Evolutionary conservation across 164 flowering plant genomes (phyloP).

Genomic region (Hamamelis virginiana): DNA sequence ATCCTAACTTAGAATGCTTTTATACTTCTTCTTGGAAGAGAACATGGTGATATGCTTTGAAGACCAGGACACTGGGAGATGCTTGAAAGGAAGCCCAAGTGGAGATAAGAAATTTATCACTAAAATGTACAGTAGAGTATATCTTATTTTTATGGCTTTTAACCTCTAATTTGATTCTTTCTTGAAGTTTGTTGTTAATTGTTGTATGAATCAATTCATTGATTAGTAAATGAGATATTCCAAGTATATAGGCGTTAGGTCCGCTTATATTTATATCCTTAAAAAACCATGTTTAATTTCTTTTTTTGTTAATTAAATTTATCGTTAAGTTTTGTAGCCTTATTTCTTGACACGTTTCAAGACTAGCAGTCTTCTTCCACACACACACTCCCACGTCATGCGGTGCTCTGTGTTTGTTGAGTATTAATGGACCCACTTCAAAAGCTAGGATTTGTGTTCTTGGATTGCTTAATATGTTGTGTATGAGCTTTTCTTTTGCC

Average conservation of each 20-base stretch:
- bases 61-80: constrained; percentile 74
- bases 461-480: too few species aligned
- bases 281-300: neutral
- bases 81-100: constrained; percentile 57
- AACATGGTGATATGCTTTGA: constrained; percentile 96
- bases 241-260: neutral
- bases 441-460: too few species aligned
- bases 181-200: neutral
- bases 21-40: constrained; percentile 45
- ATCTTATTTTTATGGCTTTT: neutral
- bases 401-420: too few species aligned
- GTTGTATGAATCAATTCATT: neutral
- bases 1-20: constrained; percentile 11
- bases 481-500: too few species aligned
- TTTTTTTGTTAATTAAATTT: neutral
- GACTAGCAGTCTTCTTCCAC: too few species aligned
- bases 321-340: neutral
- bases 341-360: neutral
- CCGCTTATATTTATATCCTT: neutral
- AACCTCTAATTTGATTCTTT: neutral
- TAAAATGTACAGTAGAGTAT: constrained; percentile 53
- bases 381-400: too few species aligned
- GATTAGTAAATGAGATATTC: neutral
- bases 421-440: too few species aligned
- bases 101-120: constrained; percentile 47